A percentile compares a stretch with the other conserved stretches of the same genome.
Conservation (phyloP, 768 basidiomycete species). For the Podaxis sp. region DNA sequence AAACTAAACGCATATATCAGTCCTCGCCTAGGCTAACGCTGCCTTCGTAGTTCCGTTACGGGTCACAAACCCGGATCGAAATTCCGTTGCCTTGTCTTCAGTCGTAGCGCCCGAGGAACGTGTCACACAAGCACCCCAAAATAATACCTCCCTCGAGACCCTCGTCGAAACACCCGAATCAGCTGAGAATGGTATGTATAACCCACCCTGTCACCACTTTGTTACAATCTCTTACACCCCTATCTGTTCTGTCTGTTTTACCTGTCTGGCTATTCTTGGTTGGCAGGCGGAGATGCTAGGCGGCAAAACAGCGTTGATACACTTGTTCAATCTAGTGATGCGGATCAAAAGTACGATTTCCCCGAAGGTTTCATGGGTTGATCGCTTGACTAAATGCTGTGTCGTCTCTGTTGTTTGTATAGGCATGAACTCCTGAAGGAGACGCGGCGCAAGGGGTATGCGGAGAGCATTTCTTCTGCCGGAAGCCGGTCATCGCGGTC, state of each 20-base stretch:
- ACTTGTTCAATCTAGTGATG: slow-evolving; percentile 10
- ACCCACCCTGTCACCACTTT: neutral
- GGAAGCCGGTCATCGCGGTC: slow-evolving; percentile 31
- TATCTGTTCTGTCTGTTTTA: neutral
- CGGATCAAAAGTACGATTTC: slow-evolving; percentile 12
- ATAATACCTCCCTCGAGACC: slow-evolving; percentile 7
- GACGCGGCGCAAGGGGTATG: slow-evolving; percentile 15
- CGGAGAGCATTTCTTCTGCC: slow-evolving; percentile 26
- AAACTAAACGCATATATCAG: slow-evolving; percentile 4
- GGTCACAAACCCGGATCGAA: slow-evolving; percentile 41
- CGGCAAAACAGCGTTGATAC: slow-evolving; percentile 15
- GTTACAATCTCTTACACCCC: neutral
- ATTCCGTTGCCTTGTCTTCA: neutral
- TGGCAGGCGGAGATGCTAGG: neutral
- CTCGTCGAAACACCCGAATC: slow-evolving; percentile 11
- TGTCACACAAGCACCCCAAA: neutral
- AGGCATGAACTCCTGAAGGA: slow-evolving; percentile 19
- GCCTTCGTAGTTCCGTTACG: slow-evolving; percentile 34
- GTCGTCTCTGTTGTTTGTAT: slow-evolving; percentile 10
- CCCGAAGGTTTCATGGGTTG: neutral
- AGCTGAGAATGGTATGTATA: slow-evolving; percentile 18
- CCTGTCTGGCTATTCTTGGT: slow-evolving; percentile 3
- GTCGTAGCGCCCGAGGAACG: slow-evolving; percentile 33
- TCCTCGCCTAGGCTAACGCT: slow-evolving; percentile 3
- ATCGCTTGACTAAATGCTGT: slow-evolving; percentile 8